These are phyloP conservation scores for Monascus ruber DNA, from an alignment of 2,329 filamentous ascomycete species.

Conservation along the genomic window DNA sequence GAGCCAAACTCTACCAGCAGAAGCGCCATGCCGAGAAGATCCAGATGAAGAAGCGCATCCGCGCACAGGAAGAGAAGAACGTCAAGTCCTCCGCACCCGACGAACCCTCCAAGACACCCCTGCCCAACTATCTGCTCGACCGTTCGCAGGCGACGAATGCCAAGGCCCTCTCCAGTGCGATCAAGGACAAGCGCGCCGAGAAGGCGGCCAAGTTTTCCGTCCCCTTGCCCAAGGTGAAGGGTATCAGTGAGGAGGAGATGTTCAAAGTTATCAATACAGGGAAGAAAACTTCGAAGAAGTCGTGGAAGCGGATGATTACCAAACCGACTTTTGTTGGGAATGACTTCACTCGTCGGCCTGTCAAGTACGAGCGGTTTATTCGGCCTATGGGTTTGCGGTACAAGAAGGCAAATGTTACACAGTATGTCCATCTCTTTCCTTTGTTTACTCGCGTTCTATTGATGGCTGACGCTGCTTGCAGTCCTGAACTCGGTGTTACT, in stretches of 20 bases:
- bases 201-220: conserved; percentile 91
- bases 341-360: conserved; percentile 79
- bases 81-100: conserved; percentile 73
- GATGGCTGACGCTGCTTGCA: conserved; percentile 12
- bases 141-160: conserved; percentile 57
- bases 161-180: conserved; percentile 68
- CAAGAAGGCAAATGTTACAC: conserved; percentile 62
- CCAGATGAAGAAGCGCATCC: conserved; percentile 91
- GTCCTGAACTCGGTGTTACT: conserved; percentile 68
- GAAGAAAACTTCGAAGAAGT: conserved; percentile 85
- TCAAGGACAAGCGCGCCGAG: conserved; percentile 91
- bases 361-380: conserved; percentile 64
- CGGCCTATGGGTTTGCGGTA: conserved; percentile 67
- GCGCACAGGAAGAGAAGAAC: conserved; percentile 89
- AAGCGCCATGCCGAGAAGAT: conserved; percentile 96
- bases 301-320: conserved; percentile 54
- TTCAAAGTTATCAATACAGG: conserved; percentile 95
- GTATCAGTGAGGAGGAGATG: conserved; percentile 93
- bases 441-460: conserved; percentile 15
- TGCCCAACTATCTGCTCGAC: conserved; percentile 90
- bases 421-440: conserved; percentile 14
- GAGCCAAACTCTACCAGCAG: conserved; percentile 88
- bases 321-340: conserved; percentile 83
- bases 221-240: conserved; percentile 84
- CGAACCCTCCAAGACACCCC: conserved; percentile 63